phyloP scores from a whole-genome alignment of 257 asterid species.

The Ballota nigra region DNA sequence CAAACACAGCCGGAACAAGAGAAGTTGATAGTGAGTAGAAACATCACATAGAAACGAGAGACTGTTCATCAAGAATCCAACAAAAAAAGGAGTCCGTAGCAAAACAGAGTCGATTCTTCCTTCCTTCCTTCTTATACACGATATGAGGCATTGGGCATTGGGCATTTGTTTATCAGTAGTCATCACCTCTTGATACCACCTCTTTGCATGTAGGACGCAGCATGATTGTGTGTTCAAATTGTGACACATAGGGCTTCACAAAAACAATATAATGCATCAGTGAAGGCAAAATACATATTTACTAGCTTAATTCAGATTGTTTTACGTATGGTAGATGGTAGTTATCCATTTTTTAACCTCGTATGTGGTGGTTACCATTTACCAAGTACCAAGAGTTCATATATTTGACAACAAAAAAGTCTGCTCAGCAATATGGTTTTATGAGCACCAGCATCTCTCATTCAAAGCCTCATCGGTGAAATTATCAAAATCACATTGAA shows the following conservation, averaged over 20 bases:
- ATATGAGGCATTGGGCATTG: not conserved
- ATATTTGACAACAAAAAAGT: too few relatives aligned
- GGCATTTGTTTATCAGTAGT: conserved; percentile 46
- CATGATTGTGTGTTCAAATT: conserved; percentile 91
- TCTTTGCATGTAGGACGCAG: conserved; percentile 99
- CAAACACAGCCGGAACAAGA: not conserved
- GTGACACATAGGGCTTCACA: conserved; percentile 85
- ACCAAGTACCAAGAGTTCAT: too few relatives aligned
- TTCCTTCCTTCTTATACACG: not conserved
- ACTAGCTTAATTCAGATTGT: not conserved
- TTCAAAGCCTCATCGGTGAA: not conserved
- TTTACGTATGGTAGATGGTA: not conserved
- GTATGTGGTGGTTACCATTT: too few relatives aligned
- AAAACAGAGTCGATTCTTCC: not conserved
- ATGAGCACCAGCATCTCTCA: not conserved
- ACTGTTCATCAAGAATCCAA: not conserved
- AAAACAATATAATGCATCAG: conserved; percentile 4
- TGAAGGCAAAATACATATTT: not conserved
- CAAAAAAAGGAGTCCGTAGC: too few relatives aligned
- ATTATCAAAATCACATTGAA: not conserved
- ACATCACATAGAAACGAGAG: not conserved
- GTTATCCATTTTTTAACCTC: too few relatives aligned
- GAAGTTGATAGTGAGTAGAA: too few relatives aligned
- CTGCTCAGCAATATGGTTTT: not conserved
- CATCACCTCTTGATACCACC: conserved; percentile 95